Evolutionary conservation across 2,329 filamentous ascomycete genomes (phyloP), one percentile per base, ranked within the genome.

Genomic region (Polytolypa hystricis): DNA sequence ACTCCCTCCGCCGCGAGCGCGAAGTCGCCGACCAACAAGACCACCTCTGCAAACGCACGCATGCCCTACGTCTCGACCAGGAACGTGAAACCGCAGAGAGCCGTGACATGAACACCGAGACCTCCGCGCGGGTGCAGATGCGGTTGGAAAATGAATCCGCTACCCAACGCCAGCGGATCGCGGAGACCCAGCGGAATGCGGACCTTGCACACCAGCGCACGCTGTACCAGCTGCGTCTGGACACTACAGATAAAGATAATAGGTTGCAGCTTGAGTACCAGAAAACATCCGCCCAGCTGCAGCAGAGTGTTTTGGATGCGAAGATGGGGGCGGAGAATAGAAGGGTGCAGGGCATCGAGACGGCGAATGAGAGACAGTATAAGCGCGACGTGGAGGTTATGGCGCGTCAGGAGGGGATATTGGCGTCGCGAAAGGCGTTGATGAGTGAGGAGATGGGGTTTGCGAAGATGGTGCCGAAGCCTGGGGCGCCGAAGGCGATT

Each of bases 301-400:
- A 46, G 21, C 34, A 39, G 23, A 35, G 34, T 17, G 27, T 44
- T 6, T 27, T 36, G n/a, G 42, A 45, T 25, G 39, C 33, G 27
- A 41, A 40, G n/a, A 30, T 42, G 5, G 20, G 25, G 7, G 27
- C 35, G 12, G 44, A 46, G 21, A 37, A 33, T 15, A 30, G 35
- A 14, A 36, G 40, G 14, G 33, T 44, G 7, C 38, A 34, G 30
- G 44, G 45, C 35, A 16, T 43, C 8, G 42, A 46, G n/a, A 26
- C 35, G 9, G 42, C 37, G 15, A 42, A 42, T 35, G 39, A 40
- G 20, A 39, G 41, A 19, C 43, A 46, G 30, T 44, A 43, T 20
- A 31, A 43, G 21, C 29, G 41, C 21, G 43, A 46, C 29, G 25
- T 27, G n/a, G 43, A 46, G 5, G 11, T 46, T 12, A 27, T 46